Evolutionary conservation across 306 rosid genomes (phyloP).

Genomic region (Medicago truncatula): DNA sequence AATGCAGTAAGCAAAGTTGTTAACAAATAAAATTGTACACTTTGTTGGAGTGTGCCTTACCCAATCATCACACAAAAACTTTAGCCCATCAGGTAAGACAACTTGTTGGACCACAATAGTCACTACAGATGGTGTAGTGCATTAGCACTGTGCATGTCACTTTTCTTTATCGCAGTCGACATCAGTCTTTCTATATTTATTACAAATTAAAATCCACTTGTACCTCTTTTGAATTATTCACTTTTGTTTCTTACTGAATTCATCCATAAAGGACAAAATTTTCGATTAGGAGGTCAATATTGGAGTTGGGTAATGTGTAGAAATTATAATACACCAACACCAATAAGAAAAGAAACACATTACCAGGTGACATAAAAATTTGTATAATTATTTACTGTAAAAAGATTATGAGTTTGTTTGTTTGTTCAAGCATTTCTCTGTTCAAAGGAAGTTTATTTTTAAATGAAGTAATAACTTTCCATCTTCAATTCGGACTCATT

Average conservation of each 20-base stretch:
- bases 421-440: too few species aligned
- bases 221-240: slow-evolving; percentile 19
- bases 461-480: neutral
- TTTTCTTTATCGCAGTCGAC: neutral
- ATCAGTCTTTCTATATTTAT: neutral
- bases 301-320: neutral
- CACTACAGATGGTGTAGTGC: slow-evolving; percentile 9
- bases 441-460: too few species aligned
- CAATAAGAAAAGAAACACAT: neutral
- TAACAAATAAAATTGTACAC: slow-evolving; percentile 13
- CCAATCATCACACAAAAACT: slow-evolving; percentile 20
- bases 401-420: too few species aligned
- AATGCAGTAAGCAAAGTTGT: neutral
- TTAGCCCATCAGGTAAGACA: slow-evolving; percentile 24
- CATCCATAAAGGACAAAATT: neutral
- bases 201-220: neutral
- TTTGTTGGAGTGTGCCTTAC: slow-evolving; percentile 1
- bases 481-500: neutral
- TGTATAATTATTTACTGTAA: too few species aligned
- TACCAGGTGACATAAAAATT: neutral
- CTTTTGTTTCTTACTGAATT: slow-evolving; percentile 2
- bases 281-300: neutral
- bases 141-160: slow-evolving; percentile 14
- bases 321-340: neutral
- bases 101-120: neutral